These are phyloP conservation scores for Camellia sinensis DNA, from an alignment of 148 eudicot species.

Conservation along the genomic window DNA sequence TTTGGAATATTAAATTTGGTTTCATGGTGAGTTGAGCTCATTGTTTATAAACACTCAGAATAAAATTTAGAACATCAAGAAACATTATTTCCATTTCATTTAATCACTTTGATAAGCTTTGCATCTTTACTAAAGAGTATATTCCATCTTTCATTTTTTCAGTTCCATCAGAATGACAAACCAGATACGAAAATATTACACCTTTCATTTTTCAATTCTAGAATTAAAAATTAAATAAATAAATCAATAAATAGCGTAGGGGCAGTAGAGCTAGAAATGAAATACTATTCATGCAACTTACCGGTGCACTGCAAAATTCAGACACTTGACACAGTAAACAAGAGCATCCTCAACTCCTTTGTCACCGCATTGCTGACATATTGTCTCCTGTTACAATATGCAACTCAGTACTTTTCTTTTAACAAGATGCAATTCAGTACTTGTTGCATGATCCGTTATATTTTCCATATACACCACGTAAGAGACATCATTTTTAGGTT, in stretches of 20 bases:
- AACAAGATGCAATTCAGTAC: not conserved
- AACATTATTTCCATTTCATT: not conserved
- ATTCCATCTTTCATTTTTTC: not conserved
- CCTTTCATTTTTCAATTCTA: not conserved
- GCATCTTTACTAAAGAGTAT: conserved; percentile 1
- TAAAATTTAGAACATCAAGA: not conserved
- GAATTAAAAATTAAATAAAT: not conserved
- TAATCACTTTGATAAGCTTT: not conserved
- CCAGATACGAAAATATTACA: not conserved
- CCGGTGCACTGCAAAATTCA: conserved; percentile 54
- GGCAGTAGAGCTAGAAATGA: not conserved
- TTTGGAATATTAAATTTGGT: not conserved
- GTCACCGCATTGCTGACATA: conserved; percentile 63
- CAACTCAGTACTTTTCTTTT: not conserved
- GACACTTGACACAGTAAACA: conserved; percentile 56
- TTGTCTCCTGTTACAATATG: conserved; percentile 32
- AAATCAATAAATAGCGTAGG: not conserved
- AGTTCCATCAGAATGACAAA: not conserved
- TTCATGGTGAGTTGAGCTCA: not conserved
- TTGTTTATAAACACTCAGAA: not conserved
- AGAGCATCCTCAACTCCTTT: conserved; percentile 44
- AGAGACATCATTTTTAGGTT: not conserved
- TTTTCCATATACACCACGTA: not conserved
- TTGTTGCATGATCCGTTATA: not conserved
- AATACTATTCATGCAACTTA: conserved; percentile 18